phyloP scores from a whole-genome alignment of 495 filamentous ascomycete species.

The Neurospora cerealis region DNA sequence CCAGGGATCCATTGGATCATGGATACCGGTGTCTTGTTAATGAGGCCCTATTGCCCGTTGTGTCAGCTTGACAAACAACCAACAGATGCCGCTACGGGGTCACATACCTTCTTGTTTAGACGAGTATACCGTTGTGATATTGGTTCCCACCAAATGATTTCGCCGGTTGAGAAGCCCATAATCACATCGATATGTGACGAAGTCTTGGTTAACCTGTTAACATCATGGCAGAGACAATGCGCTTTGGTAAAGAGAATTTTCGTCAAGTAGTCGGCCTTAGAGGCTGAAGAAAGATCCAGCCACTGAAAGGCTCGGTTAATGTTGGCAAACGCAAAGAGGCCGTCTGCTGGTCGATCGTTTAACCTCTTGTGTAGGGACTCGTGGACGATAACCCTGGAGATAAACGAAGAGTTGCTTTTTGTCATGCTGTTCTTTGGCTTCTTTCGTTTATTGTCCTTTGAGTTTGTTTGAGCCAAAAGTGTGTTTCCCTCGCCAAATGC shows the following conservation, averaged over 20 bases:
- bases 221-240: slow-evolving; percentile 89
- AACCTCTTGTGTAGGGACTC: slow-evolving; percentile 70
- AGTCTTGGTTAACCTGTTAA: slow-evolving; percentile 75
- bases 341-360: slow-evolving; percentile 65
- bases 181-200: slow-evolving; percentile 75
- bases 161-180: slow-evolving; percentile 90
- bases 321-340: slow-evolving; percentile 84
- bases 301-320: slow-evolving; percentile 85
- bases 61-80: background rate
- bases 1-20: slow-evolving; percentile 89
- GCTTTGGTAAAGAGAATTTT: slow-evolving; percentile 96
- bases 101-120: slow-evolving; percentile 70
- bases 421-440: slow-evolving; percentile 97
- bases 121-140: slow-evolving; percentile 92
- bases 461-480: slow-evolving; percentile 45
- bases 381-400: slow-evolving; percentile 87
- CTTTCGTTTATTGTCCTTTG: slow-evolving; percentile 72
- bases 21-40: slow-evolving; percentile 74
- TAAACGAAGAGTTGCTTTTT: slow-evolving; percentile 96
- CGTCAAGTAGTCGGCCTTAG: slow-evolving; percentile 74
- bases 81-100: background rate
- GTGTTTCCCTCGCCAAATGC: slow-evolving; percentile 85
- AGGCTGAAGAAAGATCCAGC: slow-evolving; percentile 46
- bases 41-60: slow-evolving; percentile 49
- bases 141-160: slow-evolving; percentile 98